A percentile compares a stretch with the other conserved stretches of the same genome.
Evolutionary conservation across 2,329 filamentous ascomycete species (phyloP).

Genomic region (Xylaria sp.): DNA sequence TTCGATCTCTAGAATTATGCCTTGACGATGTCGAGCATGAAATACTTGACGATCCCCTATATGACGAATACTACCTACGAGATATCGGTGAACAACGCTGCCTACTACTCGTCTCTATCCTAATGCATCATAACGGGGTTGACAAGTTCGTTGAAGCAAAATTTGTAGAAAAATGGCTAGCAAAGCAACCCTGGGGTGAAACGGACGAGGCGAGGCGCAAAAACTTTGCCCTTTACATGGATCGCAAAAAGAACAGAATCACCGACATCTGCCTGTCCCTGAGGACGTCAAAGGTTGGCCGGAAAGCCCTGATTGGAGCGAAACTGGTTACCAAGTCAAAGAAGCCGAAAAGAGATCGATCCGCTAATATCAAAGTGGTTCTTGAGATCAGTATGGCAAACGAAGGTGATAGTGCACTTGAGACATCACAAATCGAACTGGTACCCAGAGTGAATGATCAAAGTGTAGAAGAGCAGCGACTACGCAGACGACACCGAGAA

Average conservation of each 20-base stretch:
- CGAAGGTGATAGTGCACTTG: conserved; percentile 45
- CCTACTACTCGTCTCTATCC: conserved; percentile 65
- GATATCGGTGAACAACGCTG: conserved; percentile 70
- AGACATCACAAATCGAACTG: conserved; percentile 48
- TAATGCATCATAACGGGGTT: conserved; percentile 69
- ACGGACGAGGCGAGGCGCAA: conserved; percentile 59
- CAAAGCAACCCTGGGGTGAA: conserved; percentile 74
- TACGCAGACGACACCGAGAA: conserved; percentile 81
- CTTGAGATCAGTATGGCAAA: conserved; percentile 51
- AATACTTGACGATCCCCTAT: conserved; percentile 64
- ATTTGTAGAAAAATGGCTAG: conserved; percentile 79
- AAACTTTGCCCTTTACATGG: conserved; percentile 65
- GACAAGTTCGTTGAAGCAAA: conserved; percentile 68
- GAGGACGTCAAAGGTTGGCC: conserved; percentile 62
- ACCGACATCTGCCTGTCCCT: conserved; percentile 63
- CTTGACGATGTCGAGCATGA: conserved; percentile 62
- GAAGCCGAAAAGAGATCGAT: conserved; percentile 41
- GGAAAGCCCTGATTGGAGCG: conserved; percentile 61
- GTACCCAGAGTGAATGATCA: conserved; percentile 59
- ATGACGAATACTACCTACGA: conserved; percentile 71
- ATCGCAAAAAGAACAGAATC: conserved; percentile 62
- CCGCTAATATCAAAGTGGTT: conserved; percentile 51
- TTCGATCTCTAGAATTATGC: conserved; percentile 68
- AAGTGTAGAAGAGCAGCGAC: conserved; percentile 73
- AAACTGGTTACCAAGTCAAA: conserved; percentile 55